Conservation (phyloP, 441 rosid genomes). For the Gossypium gossypioides region DNA sequence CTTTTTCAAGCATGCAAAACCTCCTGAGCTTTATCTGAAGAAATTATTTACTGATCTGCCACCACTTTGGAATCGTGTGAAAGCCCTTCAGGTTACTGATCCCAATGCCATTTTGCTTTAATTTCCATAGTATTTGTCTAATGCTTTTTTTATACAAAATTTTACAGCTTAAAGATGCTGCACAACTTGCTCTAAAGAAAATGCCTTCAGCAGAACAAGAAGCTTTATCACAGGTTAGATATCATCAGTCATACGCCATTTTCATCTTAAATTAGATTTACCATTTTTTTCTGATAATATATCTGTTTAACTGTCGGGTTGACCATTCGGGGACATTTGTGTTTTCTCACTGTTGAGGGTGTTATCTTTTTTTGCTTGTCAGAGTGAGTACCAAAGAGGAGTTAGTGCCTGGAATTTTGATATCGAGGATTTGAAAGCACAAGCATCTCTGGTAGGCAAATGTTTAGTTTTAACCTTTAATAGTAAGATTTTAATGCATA, state of each 20-base stretch:
- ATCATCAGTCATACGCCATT: not conserved
- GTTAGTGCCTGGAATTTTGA: constrained; percentile 99
- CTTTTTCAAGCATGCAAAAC: constrained; percentile 81
- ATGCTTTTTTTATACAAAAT: constrained; percentile 18
- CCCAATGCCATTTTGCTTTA: constrained; percentile 10
- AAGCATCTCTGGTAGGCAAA: constrained; percentile 73
- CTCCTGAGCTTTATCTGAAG: constrained; percentile 81
- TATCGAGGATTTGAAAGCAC: constrained; percentile 83
- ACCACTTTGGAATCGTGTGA: constrained; percentile 87
- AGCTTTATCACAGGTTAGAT: constrained; percentile 77
- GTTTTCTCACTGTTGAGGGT: not conserved
- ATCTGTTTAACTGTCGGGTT: not conserved
- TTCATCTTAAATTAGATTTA: constrained; percentile 3
- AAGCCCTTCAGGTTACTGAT: constrained; percentile 81
- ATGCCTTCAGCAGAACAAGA: constrained; percentile 98
- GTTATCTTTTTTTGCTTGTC: constrained; percentile 20
- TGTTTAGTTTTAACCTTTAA: constrained; percentile 10
- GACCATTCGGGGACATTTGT: not conserved
- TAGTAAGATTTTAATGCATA: not conserved
- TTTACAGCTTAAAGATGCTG: constrained; percentile 87
- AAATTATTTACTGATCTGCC: constrained; percentile 72
- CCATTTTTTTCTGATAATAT: not conserved
- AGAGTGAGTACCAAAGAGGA: constrained; percentile 98
- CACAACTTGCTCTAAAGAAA: constrained; percentile 76
- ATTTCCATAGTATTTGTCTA: constrained; percentile 8